These are phyloP conservation scores for Phaffia tasmanica DNA, from an alignment of 768 basidiomycete genomes.

Conservation along the genomic window DNA sequence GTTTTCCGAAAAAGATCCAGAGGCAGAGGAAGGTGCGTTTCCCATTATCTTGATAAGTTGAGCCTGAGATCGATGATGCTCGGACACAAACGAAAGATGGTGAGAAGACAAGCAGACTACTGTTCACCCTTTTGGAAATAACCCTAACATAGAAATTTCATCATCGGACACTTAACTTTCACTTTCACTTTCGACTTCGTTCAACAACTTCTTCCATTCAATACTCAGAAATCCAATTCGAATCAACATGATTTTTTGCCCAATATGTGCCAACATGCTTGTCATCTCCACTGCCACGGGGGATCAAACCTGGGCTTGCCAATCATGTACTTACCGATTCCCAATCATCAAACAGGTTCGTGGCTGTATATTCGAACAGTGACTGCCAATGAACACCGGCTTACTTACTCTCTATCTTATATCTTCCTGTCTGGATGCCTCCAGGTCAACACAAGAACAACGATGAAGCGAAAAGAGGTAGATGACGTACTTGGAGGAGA, in stretches of 20 bases:
- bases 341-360: conserved; percentile 70
- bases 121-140: no score
- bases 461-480: conserved; percentile 73
- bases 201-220: no score
- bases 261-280: conserved; percentile 25
- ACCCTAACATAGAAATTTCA: no score
- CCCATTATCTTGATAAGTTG: conserved; percentile 10
- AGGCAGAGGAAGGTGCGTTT: conserved; percentile 18
- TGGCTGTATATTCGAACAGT: not conserved
- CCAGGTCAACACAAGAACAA: conserved; percentile 83
- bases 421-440: not conserved
- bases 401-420: not conserved
- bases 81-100: no score
- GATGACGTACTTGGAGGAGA: conserved; percentile 95
- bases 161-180: no score
- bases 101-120: no score
- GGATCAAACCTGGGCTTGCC: conserved; percentile 45
- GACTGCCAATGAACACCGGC: no score
- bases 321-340: conserved; percentile 90
- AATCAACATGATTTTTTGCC: conserved; percentile 25
- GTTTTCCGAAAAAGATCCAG: conserved; percentile 3
- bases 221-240: not conserved
- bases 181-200: no score
- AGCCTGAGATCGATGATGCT: no score
- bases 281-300: conserved; percentile 24